phyloP scores from a whole-genome alignment of 116 monocot species.

The Posidonia oceanica region DNA sequence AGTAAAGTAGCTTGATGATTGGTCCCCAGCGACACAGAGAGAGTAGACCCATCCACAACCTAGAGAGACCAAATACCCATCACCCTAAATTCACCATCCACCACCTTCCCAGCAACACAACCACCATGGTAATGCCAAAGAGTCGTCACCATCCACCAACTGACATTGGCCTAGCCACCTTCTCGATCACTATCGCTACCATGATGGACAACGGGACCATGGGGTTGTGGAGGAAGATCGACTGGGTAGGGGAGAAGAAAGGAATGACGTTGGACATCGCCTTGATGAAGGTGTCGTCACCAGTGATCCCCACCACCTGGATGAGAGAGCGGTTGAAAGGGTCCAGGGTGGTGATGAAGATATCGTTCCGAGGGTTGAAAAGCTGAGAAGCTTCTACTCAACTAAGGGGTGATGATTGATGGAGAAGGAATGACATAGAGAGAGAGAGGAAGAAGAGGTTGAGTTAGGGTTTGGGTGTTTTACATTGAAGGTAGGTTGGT shows the following conservation, averaged over 20 bases:
- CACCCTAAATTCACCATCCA: conserved; percentile 50
- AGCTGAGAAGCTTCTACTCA: too few species aligned
- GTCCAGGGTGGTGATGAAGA: conserved; percentile 53
- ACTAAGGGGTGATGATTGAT: too few species aligned
- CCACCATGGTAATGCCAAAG: conserved; percentile 94
- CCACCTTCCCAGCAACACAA: conserved; percentile 68
- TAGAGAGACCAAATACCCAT: conserved; percentile 33
- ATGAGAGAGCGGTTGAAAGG: conserved; percentile 82
- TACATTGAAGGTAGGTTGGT: too few species aligned
- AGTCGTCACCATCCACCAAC: conserved; percentile 55
- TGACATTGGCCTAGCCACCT: conserved; percentile 56
- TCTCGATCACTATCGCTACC: conserved; percentile 72
- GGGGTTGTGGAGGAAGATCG: conserved; percentile 23
- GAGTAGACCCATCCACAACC: conserved; percentile 67
- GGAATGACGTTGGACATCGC: conserved; percentile 62
- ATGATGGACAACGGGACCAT: conserved; percentile 30
- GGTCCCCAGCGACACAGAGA: conserved; percentile 67
- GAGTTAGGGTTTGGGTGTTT: too few species aligned
- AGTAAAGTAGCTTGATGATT: conserved; percentile 82
- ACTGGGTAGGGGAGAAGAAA: conserved; percentile 19
- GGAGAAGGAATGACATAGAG: too few species aligned
- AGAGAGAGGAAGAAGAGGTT: too few species aligned
- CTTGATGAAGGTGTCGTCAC: conserved; percentile 44
- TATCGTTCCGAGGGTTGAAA: conserved; percentile 79
- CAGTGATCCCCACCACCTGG: conserved; percentile 83